Conservation (phyloP, 257 asterid species). For the Solanum ossicruentum region DNA sequence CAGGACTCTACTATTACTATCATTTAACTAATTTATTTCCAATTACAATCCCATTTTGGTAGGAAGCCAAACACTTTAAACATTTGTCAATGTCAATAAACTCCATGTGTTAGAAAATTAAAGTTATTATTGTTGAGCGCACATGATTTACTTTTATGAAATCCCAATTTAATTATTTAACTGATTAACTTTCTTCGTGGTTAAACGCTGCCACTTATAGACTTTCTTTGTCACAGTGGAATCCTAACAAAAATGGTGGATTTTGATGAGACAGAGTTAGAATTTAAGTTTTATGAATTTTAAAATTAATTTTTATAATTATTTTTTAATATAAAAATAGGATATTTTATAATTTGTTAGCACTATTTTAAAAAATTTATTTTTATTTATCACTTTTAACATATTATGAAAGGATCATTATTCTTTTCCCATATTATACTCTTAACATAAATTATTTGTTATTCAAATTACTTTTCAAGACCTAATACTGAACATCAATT, state of each 20-base stretch:
- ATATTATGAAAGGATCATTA: no score
- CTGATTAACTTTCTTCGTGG: neutral
- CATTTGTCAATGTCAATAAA: neutral
- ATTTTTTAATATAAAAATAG: neutral
- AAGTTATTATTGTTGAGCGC: neutral
- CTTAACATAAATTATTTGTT: no score
- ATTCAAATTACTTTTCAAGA: no score
- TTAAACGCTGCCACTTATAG: neutral
- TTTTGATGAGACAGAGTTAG: rapidly evolving
- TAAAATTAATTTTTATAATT: neutral
- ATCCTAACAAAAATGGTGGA: neutral
- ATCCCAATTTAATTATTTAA: neutral
- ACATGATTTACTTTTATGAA: neutral
- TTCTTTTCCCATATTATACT: no score
- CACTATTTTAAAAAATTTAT: no score
- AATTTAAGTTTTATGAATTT: neutral
- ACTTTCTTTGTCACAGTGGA: neutral
- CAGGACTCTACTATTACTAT: neutral
- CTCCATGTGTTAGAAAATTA: neutral
- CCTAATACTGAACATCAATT: no score
- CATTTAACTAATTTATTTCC: neutral
- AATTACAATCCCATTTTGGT: neutral
- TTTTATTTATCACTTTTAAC: no score
- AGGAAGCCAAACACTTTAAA: neutral
- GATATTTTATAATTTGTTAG: neutral